Evolutionary conservation across 768 basidiomycete species (phyloP).

Genomic region (Serpula lacrymans): DNA sequence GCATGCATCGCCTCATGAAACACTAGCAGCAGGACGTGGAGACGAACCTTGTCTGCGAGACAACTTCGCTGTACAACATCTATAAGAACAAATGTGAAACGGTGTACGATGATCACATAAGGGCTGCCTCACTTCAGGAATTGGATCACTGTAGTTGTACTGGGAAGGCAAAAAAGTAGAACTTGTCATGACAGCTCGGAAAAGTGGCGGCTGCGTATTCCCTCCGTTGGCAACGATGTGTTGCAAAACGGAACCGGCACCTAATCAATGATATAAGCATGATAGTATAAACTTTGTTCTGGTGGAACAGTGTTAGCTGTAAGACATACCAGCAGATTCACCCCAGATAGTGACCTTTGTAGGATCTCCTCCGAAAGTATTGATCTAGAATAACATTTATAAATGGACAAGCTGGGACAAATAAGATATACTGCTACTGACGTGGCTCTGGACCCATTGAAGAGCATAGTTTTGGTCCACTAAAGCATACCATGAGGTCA

Average conservation of each 20-base stretch:
- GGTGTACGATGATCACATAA: neutral
- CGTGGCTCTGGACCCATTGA: slow-evolving; percentile 23
- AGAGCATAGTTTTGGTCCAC: slow-evolving; percentile 26
- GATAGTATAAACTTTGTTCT: neutral
- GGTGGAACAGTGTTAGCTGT: too few relatives aligned
- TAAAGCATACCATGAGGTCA: slow-evolving; percentile 3
- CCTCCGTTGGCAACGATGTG: slow-evolving; percentile 20
- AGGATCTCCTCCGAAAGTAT: slow-evolving; percentile 22
- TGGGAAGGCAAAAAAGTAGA: slow-evolving; percentile 24
- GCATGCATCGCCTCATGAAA: too few relatives aligned
- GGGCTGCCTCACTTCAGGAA: slow-evolving; percentile 14
- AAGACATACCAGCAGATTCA: slow-evolving; percentile 16
- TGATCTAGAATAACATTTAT: slow-evolving; percentile 12
- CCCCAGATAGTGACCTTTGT: slow-evolving; percentile 19
- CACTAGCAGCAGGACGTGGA: too few relatives aligned
- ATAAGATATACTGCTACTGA: slow-evolving; percentile 3
- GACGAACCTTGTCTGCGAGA: slow-evolving; percentile 29
- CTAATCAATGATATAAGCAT: slow-evolving; percentile 3
- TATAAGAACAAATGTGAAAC: neutral
- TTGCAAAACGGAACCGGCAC: slow-evolving; percentile 20
- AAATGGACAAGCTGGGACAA: neutral
- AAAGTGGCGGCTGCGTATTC: slow-evolving; percentile 17
- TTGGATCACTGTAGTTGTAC: slow-evolving; percentile 19
- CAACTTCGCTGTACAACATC: slow-evolving; percentile 12
- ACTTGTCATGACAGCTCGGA: slow-evolving; percentile 21